A percentile compares a stretch with the other conserved stretches of the same genome.
phyloP scores from a whole-genome alignment of 148 eudicot species.

The Gaultheria prostrata region DNA sequence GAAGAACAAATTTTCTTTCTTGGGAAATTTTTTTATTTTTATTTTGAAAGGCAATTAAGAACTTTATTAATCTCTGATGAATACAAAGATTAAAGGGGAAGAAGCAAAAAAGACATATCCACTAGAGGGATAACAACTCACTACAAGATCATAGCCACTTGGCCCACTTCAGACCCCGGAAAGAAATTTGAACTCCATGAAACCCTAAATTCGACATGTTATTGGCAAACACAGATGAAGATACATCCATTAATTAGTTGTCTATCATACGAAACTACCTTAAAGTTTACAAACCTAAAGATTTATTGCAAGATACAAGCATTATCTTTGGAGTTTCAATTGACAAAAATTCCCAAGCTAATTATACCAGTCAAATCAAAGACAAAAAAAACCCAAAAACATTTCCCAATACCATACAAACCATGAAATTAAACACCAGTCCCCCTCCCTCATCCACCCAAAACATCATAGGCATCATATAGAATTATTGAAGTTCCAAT shows the following conservation, averaged over 20 bases:
- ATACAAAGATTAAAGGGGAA: no score
- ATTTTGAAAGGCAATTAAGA: no score
- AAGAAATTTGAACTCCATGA: neutral
- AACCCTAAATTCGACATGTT: conserved; percentile 1
- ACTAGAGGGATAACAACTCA: no score
- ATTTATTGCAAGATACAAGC: neutral
- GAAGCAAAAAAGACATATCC: no score
- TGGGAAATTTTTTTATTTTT: no score
- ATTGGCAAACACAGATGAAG: neutral
- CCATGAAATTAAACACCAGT: neutral
- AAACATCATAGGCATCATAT: no score
- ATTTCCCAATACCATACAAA: neutral
- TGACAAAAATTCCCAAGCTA: neutral
- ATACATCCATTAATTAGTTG: neutral
- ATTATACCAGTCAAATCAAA: neutral
- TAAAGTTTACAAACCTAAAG: neutral
- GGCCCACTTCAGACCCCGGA: no score
- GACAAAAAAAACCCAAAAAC: neutral
- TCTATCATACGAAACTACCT: neutral
- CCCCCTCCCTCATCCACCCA: neutral
- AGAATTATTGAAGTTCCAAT: neutral
- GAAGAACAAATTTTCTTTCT: neutral
- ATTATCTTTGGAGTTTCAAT: neutral
- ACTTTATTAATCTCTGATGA: no score
- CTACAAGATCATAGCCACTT: no score